A percentile compares a stretch with the other conserved stretches of the same genome.
phyloP scores from a whole-genome alignment of 441 rosid genomes.

The Adansonia rubrostipa region DNA sequence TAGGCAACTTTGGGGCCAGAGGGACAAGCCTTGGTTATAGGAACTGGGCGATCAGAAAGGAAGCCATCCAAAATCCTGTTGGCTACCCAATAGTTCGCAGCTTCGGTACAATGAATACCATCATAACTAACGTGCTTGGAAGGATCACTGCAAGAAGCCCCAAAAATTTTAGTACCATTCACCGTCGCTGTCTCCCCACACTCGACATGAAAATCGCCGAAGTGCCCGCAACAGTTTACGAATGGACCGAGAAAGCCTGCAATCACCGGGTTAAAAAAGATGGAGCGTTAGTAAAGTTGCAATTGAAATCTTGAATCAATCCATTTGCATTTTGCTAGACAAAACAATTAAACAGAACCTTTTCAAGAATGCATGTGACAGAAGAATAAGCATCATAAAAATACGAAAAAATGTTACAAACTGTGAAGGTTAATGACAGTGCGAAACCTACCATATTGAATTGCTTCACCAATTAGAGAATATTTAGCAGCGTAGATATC shows the following conservation, averaged over 20 bases:
- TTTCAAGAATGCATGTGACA: background rate
- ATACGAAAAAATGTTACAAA: background rate
- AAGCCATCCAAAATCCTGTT: slow-evolving; percentile 34
- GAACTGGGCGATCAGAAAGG: slow-evolving; percentile 33
- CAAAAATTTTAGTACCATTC: slow-evolving; percentile 34
- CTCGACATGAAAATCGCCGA: slow-evolving; percentile 23
- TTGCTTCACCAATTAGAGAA: slow-evolving; percentile 44
- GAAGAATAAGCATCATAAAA: background rate
- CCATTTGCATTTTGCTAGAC: background rate
- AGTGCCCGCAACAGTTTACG: slow-evolving; percentile 40
- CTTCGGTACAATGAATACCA: slow-evolving; percentile 39
- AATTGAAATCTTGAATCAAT: background rate
- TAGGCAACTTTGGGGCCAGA: too few relatives aligned
- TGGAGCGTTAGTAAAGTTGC: background rate
- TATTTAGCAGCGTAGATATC: slow-evolving; percentile 55
- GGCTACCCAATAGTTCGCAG: slow-evolving; percentile 46
- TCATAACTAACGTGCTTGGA: slow-evolving; percentile 37
- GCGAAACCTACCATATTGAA: slow-evolving; percentile 13
- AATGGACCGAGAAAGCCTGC: slow-evolving; percentile 36
- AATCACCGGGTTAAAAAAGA: background rate
- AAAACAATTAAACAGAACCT: background rate
- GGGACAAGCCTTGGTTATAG: slow-evolving; percentile 34
- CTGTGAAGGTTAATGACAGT: background rate
- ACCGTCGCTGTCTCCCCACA: slow-evolving; percentile 33
- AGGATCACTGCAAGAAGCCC: slow-evolving; percentile 38